Conservation (phyloP, 768 basidiomycete genomes). For the Tulasnella sp. region DNA sequence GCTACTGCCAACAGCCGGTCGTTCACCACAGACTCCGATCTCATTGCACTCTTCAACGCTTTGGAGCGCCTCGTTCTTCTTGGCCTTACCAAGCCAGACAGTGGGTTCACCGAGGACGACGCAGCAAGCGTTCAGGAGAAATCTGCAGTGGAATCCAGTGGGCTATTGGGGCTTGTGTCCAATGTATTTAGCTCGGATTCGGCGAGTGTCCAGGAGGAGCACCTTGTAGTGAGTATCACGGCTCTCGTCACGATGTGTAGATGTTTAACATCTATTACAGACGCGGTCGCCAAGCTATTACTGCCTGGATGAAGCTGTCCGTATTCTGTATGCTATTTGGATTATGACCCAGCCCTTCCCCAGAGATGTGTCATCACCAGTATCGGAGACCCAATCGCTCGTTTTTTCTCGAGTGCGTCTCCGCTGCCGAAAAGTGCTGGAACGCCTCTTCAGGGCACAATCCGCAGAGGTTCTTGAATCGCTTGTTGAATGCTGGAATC, state of each 20-base stretch:
- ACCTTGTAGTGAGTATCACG: slow-evolving; percentile 47
- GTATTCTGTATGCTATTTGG: slow-evolving; percentile 76
- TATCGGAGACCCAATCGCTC: slow-evolving; percentile 63
- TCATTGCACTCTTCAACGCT: slow-evolving; percentile 77
- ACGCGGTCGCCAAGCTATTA: slow-evolving; percentile 69
- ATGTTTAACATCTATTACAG: slow-evolving; percentile 37
- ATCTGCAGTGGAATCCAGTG: slow-evolving; percentile 46
- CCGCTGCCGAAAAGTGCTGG: slow-evolving; percentile 74
- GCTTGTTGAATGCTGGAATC: slow-evolving; percentile 76
- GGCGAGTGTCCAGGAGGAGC: slow-evolving; percentile 13
- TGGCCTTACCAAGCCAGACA: slow-evolving; percentile 53
- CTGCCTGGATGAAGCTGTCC: slow-evolving; percentile 74
- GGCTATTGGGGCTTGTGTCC: slow-evolving; percentile 84
- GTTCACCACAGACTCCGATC: slow-evolving; percentile 69
- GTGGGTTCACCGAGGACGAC: slow-evolving; percentile 48
- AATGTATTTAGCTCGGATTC: slow-evolving; percentile 81
- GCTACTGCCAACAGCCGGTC: slow-evolving; percentile 42
- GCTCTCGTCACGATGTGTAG: neutral
- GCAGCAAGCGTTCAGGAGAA: slow-evolving; percentile 54
- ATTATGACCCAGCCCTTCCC: slow-evolving; percentile 34
- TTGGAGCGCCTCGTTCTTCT: slow-evolving; percentile 77
- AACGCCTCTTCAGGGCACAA: slow-evolving; percentile 78
- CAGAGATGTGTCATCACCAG: slow-evolving; percentile 36
- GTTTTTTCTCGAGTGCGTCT: slow-evolving; percentile 62
- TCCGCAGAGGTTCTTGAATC: slow-evolving; percentile 80